Evolutionary conservation across 2,329 filamentous ascomycete genomes (phyloP), one percentile per base, ranked within the genome.

Genomic region (Elsinoe ampelina): DNA sequence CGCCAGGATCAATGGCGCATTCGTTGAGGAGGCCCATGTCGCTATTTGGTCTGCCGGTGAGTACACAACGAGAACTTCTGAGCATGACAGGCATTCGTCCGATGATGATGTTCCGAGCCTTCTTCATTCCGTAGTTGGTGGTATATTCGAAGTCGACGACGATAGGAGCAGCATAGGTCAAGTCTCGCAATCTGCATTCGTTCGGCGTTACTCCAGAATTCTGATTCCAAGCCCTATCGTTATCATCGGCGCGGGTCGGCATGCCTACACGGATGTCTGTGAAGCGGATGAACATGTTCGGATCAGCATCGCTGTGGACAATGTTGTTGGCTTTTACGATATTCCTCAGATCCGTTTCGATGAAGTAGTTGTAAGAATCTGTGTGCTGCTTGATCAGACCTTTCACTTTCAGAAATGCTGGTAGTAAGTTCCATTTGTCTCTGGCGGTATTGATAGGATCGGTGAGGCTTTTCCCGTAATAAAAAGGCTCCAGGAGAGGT

Each of bases 361-460:
- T 87, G 65, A 98, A 97, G 74, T 93, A 95, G 74, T 98, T 96
- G 79, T 95, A 98, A 20, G 93, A 97, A 75, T 98, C 95, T 68
- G 95, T 92, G 71, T 96, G 91, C 77, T 97, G 92, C 72, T 96
- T 96, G 55, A 96, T 91, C 58, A 96, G 77, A 58, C 91, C 91
- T 73, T 98, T 98, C 66, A 96, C 91, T 72, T 96, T 96, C 58
- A 98, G 76, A 71, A 98, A 98, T n/a, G 93, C 93, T 0, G 93
- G 95, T 26, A 98, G 75, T 41, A 98, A 78, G 70, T 97, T 95
- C 82, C 92, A 96, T 78, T 98, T 98, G 75, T 98, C 93, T 60
- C 73, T 75, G 26, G 82, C 83, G 1, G 84, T 86, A 59, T 85
- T 78, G 65, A 87, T 87, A 2, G 83, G 83, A 66, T 86, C 84